Conservation (phyloP, 1,284 basidiomycete genomes). For the Boletellus sp. region DNA sequence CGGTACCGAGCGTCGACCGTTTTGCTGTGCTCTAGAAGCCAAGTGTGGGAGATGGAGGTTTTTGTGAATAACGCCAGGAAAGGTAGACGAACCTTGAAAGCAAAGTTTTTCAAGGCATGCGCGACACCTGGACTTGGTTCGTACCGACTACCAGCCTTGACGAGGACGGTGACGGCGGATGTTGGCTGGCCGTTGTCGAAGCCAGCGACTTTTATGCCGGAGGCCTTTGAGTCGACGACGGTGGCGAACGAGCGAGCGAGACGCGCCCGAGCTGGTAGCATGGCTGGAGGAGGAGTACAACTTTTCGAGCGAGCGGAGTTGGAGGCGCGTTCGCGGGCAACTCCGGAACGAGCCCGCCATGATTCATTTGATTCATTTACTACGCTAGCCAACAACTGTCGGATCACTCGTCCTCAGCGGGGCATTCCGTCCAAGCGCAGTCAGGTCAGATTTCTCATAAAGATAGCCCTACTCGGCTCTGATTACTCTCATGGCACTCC, state of each 20-base stretch:
- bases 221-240: constrained; percentile 58
- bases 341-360: too few relatives aligned
- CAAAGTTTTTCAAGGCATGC: constrained; percentile 92
- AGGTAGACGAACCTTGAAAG: constrained; percentile 77
- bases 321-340: constrained; percentile 4
- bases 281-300: constrained; percentile 21
- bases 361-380: too few relatives aligned
- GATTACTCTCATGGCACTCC: too few relatives aligned
- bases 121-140: constrained; percentile 85
- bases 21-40: constrained; percentile 67
- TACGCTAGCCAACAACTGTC: too few relatives aligned
- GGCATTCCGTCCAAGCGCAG: too few relatives aligned
- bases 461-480: too few relatives aligned
- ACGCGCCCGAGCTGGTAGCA: constrained; percentile 61
- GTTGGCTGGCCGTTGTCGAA: constrained; percentile 80
- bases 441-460: too few relatives aligned
- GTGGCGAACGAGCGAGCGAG: constrained; percentile 74
- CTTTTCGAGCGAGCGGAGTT: constrained; percentile 26
- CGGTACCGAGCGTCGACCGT: constrained; percentile 86
- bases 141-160: constrained; percentile 88
- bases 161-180: constrained; percentile 80
- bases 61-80: neutral
- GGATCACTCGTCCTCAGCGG: too few relatives aligned
- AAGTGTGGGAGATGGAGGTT: constrained; percentile 3
- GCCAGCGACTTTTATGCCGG: constrained; percentile 83